These are phyloP conservation scores for Boletus semigastroideus DNA, from an alignment of 1,284 basidiomycete genomes.

Conservation along the genomic window DNA sequence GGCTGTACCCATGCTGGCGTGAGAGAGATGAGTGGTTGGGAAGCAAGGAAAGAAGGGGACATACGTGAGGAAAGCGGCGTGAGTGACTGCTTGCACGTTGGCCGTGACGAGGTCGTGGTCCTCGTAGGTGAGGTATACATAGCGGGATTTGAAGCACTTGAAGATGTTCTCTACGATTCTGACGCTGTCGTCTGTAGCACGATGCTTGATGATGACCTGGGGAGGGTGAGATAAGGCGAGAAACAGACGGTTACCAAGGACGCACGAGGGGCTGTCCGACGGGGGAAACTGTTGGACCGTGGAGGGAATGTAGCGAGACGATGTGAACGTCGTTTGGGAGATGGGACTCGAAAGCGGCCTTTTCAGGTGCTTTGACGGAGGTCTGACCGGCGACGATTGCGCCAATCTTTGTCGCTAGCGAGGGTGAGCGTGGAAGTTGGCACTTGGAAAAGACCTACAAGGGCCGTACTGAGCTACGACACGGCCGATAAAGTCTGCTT, in stretches of 20 bases:
- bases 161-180: constrained; percentile 84
- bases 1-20: constrained; percentile 90
- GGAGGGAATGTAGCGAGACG: constrained; percentile 92
- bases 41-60: constrained; percentile 7
- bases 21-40: neutral
- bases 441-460: constrained; percentile 68
- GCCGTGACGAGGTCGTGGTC: constrained; percentile 97
- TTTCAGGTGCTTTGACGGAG: constrained; percentile 95
- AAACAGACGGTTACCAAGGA: constrained; percentile 10
- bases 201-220: constrained; percentile 88
- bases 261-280: constrained; percentile 89
- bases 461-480: constrained; percentile 91
- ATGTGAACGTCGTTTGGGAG: constrained; percentile 88
- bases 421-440: neutral
- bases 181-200: constrained; percentile 75
- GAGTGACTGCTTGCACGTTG: constrained; percentile 97
- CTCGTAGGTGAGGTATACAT: constrained; percentile 92
- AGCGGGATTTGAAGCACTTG: constrained; percentile 79
- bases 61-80: constrained; percentile 95
- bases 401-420: constrained; percentile 83
- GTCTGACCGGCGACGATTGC: constrained; percentile 96
- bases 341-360: constrained; percentile 85
- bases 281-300: constrained; percentile 90
- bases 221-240: neutral
- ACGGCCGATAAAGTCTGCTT: constrained; percentile 84